A percentile compares a stretch with the other conserved stretches of the same genome.
These are phyloP conservation scores for Schwanniomyces polymorphus DNA, from an alignment of 805 yeast genomes.

Conservation along the genomic window DNA sequence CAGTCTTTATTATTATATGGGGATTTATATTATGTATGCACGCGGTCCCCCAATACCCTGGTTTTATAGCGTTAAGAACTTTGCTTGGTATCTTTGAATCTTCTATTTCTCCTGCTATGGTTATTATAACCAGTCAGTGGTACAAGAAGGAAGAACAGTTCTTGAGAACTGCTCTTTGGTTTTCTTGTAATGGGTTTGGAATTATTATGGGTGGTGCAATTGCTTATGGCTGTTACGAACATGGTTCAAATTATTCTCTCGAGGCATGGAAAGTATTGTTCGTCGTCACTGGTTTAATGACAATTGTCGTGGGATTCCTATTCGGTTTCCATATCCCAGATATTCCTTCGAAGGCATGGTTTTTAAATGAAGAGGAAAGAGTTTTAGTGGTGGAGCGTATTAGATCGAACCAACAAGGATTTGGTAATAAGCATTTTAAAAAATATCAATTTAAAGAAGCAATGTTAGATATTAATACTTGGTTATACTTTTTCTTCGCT, in stretches of 20 bases:
- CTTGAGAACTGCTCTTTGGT: conserved; percentile 36
- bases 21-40: conserved; percentile 54
- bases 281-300: conserved; percentile 59
- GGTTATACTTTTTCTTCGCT: conserved; percentile 30
- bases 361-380: conserved; percentile 34
- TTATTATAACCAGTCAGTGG: conserved; percentile 36
- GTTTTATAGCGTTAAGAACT: conserved; percentile 38
- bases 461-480: conserved; percentile 33
- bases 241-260: conserved; percentile 37
- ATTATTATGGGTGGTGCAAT: conserved; percentile 42
- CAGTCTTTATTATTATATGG: conserved; percentile 56
- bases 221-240: conserved; percentile 51
- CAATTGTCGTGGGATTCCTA: conserved; percentile 50
- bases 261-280: conserved; percentile 63
- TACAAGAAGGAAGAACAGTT: conserved; percentile 33
- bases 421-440: conserved; percentile 40
- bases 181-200: conserved; percentile 35
- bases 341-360: conserved; percentile 37
- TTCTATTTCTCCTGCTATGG: conserved; percentile 41
- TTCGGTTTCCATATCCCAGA: conserved; percentile 47
- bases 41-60: conserved; percentile 48
- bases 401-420: conserved; percentile 39
- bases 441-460: conserved; percentile 37
- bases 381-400: conserved; percentile 29
- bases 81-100: conserved; percentile 42